Conservation (phyloP, 2,329 filamentous ascomycete genomes). For the Mycogone perniciosa region DNA sequence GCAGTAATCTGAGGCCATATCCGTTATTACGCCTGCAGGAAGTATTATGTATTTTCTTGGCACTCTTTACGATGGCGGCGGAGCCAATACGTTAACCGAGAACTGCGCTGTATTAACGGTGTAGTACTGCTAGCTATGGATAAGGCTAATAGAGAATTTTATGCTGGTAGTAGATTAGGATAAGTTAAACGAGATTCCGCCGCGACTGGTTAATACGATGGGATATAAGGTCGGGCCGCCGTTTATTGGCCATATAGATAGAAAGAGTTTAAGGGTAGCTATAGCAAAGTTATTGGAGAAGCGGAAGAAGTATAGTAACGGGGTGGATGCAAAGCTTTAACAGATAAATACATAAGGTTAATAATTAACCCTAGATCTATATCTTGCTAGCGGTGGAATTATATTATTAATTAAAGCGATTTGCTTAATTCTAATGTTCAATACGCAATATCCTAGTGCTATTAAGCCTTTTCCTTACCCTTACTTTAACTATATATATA, state of each 20-base stretch:
- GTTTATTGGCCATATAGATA: constrained; percentile 20
- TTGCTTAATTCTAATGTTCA: too few species aligned
- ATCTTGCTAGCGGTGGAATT: too few species aligned
- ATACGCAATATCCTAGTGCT: too few species aligned
- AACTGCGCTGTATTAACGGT: constrained; percentile 30
- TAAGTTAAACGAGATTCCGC: constrained; percentile 18
- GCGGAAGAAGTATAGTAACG: too few species aligned
- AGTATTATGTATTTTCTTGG: constrained; percentile 31
- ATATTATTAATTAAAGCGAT: too few species aligned
- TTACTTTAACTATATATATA: too few species aligned
- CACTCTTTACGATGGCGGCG: constrained; percentile 33
- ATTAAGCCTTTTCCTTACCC: too few species aligned
- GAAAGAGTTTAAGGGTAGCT: constrained; percentile 17
- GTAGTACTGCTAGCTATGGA: constrained; percentile 37
- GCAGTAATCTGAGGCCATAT: constrained; percentile 23
- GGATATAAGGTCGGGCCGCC: constrained; percentile 20
- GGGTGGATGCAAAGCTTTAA: too few species aligned
- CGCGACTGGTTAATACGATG: constrained; percentile 19
- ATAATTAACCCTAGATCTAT: too few species aligned
- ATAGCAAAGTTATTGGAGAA: constrained; percentile 14
- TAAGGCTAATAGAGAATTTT: constrained; percentile 32
- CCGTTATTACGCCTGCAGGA: constrained; percentile 29
- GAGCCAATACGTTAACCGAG: constrained; percentile 24
- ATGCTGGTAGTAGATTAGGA: constrained; percentile 28
- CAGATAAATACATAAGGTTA: too few species aligned